Conservation (phyloP, 1,139 yeast species). For the Suhomyces chickasaworum region DNA sequence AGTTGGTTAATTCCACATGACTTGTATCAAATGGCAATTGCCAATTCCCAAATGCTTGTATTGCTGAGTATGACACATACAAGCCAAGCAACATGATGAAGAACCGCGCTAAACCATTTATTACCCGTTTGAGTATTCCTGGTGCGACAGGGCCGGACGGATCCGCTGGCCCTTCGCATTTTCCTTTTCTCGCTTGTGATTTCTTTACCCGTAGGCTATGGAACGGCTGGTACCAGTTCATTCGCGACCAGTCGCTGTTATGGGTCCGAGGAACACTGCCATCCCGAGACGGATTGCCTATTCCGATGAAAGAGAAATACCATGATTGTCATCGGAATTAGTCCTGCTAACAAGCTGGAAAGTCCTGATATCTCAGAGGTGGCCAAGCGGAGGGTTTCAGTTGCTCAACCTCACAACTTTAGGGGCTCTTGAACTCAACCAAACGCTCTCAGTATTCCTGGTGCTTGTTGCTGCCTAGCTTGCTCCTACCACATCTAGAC, state of each 20-base stretch:
- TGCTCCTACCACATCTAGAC: too few species aligned
- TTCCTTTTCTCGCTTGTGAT: slow-evolving; percentile 6
- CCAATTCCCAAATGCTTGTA: neutral
- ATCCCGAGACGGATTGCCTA: neutral
- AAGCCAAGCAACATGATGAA: neutral
- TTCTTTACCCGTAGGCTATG: slow-evolving; percentile 1
- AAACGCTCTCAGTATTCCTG: too few species aligned
- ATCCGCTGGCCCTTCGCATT: slow-evolving; percentile 1
- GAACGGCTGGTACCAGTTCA: neutral
- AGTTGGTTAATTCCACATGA: neutral
- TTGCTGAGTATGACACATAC: neutral
- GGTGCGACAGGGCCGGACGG: slow-evolving; percentile 2
- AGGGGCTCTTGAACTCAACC: too few species aligned
- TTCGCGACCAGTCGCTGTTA: neutral
- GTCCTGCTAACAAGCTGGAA: neutral
- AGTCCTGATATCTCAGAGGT: neutral
- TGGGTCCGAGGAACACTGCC: neutral
- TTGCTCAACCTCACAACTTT: too few species aligned
- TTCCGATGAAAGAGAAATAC: neutral
- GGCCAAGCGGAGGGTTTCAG: too few species aligned
- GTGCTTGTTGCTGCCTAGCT: too few species aligned
- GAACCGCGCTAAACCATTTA: neutral
- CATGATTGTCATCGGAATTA: neutral
- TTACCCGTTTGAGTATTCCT: slow-evolving; percentile 2
- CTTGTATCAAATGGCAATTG: neutral